phyloP scores from a whole-genome alignment of 192 early-diverging fungal genomes.

The Gonapodya sp. region DNA sequence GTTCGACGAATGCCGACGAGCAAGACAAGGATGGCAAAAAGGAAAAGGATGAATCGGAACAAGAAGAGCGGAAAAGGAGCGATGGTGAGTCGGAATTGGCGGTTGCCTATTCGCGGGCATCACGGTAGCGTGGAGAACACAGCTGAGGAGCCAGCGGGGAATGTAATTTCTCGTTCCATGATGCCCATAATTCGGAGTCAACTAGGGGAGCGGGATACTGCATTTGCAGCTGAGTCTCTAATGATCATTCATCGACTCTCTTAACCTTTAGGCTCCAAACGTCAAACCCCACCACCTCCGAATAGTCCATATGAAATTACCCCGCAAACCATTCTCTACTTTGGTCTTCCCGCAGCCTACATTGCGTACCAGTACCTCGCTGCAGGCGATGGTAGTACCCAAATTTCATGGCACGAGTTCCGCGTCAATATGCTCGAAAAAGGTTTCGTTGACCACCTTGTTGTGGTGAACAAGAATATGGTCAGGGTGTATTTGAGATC shows the following conservation, averaged over 20 bases:
- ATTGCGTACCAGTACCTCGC: conserved; percentile 12
- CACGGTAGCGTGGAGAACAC: not conserved
- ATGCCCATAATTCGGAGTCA: not conserved
- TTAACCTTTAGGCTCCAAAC: conserved; percentile 21
- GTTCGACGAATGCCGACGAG: conserved; percentile 10
- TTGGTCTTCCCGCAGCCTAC: conserved; percentile 20
- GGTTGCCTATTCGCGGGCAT: not conserved
- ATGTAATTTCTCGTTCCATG: conserved; percentile 1
- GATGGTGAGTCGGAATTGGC: conserved; percentile 10
- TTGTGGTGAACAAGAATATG: conserved; percentile 76
- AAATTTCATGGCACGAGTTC: conserved; percentile 94
- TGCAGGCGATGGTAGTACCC: conserved; percentile 12
- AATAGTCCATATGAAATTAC: not conserved
- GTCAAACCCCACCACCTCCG: not conserved
- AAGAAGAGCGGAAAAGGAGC: conserved; percentile 16
- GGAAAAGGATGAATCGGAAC: not conserved
- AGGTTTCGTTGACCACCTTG: conserved; percentile 81
- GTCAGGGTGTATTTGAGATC: conserved; percentile 72
- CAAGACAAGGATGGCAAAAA: conserved; percentile 16
- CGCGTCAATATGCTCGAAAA: conserved; percentile 77
- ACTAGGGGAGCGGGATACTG: conserved; percentile 18
- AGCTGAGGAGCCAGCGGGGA: conserved; percentile 14
- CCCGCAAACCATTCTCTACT: not conserved
- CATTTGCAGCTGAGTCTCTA: conserved; percentile 11
- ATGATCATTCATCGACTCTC: conserved; percentile 8